Base-by-base conservation (phyloP, 352 stramenopile species). In the Globisporangium barbulae region DNA sequence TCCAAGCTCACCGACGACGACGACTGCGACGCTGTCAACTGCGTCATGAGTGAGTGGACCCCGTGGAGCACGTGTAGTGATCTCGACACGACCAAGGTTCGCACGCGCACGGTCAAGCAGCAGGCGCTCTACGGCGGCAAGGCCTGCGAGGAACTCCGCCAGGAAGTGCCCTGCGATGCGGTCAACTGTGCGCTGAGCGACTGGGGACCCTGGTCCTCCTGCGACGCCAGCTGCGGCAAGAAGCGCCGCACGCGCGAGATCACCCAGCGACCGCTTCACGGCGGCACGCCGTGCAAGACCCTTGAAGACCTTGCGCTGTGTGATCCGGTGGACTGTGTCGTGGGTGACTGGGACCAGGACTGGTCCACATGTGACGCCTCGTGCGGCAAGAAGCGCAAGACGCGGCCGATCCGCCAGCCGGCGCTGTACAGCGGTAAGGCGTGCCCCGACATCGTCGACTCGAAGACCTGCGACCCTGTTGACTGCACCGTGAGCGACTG, bases 11-110 rank as follows among this genome's bases (percentile, higher is more conserved):
- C 55, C 2, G 72, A 86, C 4, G 59, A 69, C 0, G 65, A 61
- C 1, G 19, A 28, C 2, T 90, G 81, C 39, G 76, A 87, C 44
- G 67, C 78, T 0, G 71, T 88, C 17, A 67, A 83, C 60, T 89
- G 80, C 21, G 65, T 76, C 41, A 72, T 82, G 68, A 56, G 50
- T 0, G 2, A 35, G 0, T 88, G 76, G 76, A 66, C 65, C 0
- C n/a, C 56, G 0, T 83, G 71, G 72, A 79, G 68, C 9, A 53
- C 58, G 8, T 84, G 76, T 59, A 68, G 69, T 6, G 67, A 68
- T 15, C 63, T 13, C 2, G 74, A 75, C 39, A 53, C 37, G 19
- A 72, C 49, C 6, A 79, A 71, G 22, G 59, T 67, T 9, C 76
- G 65, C 12, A 79, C 76, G 1, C 76, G 76, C 2, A 63, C 55